Evolutionary conservation across 2,329 filamentous ascomycete species (phyloP).

Genomic region (Arthrobotrys iridis): DNA sequence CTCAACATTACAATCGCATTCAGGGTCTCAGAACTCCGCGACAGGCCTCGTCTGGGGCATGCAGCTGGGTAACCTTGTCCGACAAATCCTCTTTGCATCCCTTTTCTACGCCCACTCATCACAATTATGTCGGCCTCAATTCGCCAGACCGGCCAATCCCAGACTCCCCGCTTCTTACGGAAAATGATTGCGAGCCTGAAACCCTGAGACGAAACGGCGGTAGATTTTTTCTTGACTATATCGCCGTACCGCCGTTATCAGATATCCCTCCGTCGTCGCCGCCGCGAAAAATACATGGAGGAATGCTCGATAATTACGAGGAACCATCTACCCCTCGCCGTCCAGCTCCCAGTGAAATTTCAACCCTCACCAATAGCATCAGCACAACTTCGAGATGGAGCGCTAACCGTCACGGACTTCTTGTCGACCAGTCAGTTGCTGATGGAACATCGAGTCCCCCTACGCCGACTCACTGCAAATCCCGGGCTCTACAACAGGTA

Average conservation of each 20-base stretch:
- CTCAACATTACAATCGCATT: constrained; percentile 15
- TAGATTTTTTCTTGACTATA: constrained; percentile 37
- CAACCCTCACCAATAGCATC: constrained; percentile 12
- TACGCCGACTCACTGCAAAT: constrained; percentile 1
- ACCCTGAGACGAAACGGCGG: constrained; percentile 10
- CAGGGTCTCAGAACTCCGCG: constrained; percentile 33
- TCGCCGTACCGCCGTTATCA: constrained; percentile 11
- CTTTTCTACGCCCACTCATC: constrained; percentile 18
- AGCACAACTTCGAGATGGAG: constrained; percentile 25
- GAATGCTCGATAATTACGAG: background rate
- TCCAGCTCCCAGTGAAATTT: background rate
- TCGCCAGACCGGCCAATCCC: constrained; percentile 31
- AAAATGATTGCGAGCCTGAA: background rate
- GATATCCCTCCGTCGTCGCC: constrained; percentile 7
- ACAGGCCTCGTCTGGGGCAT: constrained; percentile 23
- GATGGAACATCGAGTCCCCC: constrained; percentile 24
- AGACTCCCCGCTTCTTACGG: constrained; percentile 34
- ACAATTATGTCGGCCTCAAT: background rate
- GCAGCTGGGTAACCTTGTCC: constrained; percentile 30
- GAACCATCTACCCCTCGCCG: constrained; percentile 24
- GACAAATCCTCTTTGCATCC: constrained; percentile 15
- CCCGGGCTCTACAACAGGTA: background rate
- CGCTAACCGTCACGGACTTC: background rate
- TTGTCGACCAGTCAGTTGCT: background rate
- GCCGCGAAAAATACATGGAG: background rate